Percentiles rank a stretch among this genome's conserved stretches.
These are phyloP conservation scores for Auriculariales sp. DNA, from an alignment of 768 basidiomycete species.

Conservation along the genomic window DNA sequence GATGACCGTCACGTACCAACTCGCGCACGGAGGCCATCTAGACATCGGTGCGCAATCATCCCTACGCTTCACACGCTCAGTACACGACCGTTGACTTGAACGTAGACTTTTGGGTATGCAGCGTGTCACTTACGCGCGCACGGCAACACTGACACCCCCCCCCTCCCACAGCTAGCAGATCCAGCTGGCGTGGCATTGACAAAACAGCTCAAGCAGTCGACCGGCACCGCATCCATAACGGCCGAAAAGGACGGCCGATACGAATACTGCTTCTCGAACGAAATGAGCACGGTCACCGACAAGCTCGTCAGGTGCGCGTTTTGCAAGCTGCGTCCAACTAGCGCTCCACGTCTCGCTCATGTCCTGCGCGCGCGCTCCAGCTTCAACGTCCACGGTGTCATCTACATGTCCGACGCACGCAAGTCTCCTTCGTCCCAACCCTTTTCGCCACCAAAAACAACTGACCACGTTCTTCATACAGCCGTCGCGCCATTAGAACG, in stretches of 20 bases:
- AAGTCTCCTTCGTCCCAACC: slow-evolving; percentile 11
- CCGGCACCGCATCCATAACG: slow-evolving; percentile 78
- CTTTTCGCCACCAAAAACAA: not conserved
- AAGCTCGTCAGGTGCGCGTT: slow-evolving; percentile 80
- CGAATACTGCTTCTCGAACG: slow-evolving; percentile 97
- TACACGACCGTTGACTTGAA: too few relatives aligned
- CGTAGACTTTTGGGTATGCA: slow-evolving; percentile 97
- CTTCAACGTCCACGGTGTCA: slow-evolving; percentile 96
- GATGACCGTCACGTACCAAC: slow-evolving; percentile 99
- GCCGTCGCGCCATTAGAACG: slow-evolving; percentile 90
- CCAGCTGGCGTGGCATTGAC: slow-evolving; percentile 52
- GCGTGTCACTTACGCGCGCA: slow-evolving; percentile 5
- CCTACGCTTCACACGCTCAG: too few relatives aligned
- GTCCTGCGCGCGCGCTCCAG: slow-evolving; percentile 32
- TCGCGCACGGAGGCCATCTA: slow-evolving; percentile 89
- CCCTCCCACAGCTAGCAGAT: slow-evolving; percentile 52
- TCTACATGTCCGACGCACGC: slow-evolving; percentile 89
- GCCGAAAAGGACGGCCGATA: slow-evolving; percentile 78
- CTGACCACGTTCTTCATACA: slow-evolving; percentile 30
- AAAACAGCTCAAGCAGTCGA: slow-evolving; percentile 76
- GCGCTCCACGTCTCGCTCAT: not conserved
- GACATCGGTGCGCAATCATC: too few relatives aligned
- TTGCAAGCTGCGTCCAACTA: not conserved
- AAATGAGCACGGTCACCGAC: slow-evolving; percentile 93
- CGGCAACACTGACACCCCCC: not conserved